Base-by-base conservation (phyloP, 768 basidiomycete genomes). In the Strobilomyces confusus region DNA sequence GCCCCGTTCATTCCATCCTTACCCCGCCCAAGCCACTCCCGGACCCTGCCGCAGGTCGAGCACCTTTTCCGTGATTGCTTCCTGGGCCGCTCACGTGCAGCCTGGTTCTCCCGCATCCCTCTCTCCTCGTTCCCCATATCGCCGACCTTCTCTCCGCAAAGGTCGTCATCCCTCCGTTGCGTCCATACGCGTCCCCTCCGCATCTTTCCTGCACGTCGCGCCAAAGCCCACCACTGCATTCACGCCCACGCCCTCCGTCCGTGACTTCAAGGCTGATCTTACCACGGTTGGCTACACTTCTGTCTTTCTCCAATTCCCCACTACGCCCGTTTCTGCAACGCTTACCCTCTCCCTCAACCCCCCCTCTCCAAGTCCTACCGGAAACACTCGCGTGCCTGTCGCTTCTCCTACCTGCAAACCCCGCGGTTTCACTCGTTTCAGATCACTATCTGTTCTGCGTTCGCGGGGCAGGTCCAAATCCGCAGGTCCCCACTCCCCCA, bases 51-150 rank as follows among this genome's bases (percentile, higher is more conserved):
- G 65, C 45, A 73, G 74, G 57, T 77, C 80, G 20, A 75, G 71
- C 48, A 76, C 80, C 2, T 75, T 74, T 58, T 70, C 77, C 2
- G 62, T 74, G 36, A 86, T 89, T 43, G 62, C 77, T 15, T 58
- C 79, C 36, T 90, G 87, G 87, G 84, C 80, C 5, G 70, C 80
- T 19, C 75, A 72, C 57, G 84, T 89, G 50, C 81, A 84, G 52
- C 87, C 87, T 5, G 87, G 86, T 7, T 83, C 86, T 15, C 86
- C 87, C 4, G 74, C 69, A 0, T 72, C 75, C 12, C 46, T 61
- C n/a, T 69, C 75, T 33, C 75, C 78, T 2, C 60, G 63, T 29
- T 76, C 76, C 6, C 73, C 78, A 3, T 60, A 60, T 51, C 73
- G 71, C 49, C 70, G 72, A 23, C 57, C 65, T 29, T 73, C 76